Base-by-base conservation (phyloP, 371 early-diverging fungal genomes). In the Rhizopus arrhizus region DNA sequence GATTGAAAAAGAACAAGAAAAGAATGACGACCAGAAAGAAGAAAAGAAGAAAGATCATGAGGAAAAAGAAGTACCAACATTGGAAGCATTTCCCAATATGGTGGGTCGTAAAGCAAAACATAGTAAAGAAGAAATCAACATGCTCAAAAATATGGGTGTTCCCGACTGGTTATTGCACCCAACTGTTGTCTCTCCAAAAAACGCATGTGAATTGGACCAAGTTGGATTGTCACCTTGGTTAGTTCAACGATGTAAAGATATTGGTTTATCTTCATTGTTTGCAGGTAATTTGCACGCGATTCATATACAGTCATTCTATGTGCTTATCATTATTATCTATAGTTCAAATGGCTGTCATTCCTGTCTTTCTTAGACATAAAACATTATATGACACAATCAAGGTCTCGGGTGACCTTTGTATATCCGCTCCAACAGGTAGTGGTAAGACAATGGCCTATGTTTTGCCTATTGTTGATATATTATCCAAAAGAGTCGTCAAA, bases 401-500 rank as follows among this genome's bases (percentile, higher is more conserved):
- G 36, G 72, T 75, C 7, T 85, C 84, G 1, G 87, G 88, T 9
- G 96, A 95, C 70, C 70, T 97, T 32, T 94, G 94, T 69, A 91
- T 97, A 15, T 93, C 95, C 11, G 93, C 96, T n/a, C 93, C 96
- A 1, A 97, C 97, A 0, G 97, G 96, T 41, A 91, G 91, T 56
- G 99, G 99, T 38, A 99, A 99, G 77, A 99, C 99, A 0, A 78
- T 97, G 50, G 96, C 98, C 0, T 99, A 96, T 82, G 92, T 95
- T 0, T 73, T 99, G 8, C 99, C 99, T 2, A 92, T 99, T 53
- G 84, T 99, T 22, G 92, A 74, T 45, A 84, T 87, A 36, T 78
- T 98, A 34, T 81, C 83, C 12, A 76, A 82, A 53, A 82, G 94
- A 36, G 69, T 87, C 8, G 81, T 94, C 5, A 83, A 85, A 4